Percentiles rank a stretch among this genome's conserved stretches.
Conservation (phyloP, 2,329 filamentous ascomycete genomes). For the Diaporthe sp. region DNA sequence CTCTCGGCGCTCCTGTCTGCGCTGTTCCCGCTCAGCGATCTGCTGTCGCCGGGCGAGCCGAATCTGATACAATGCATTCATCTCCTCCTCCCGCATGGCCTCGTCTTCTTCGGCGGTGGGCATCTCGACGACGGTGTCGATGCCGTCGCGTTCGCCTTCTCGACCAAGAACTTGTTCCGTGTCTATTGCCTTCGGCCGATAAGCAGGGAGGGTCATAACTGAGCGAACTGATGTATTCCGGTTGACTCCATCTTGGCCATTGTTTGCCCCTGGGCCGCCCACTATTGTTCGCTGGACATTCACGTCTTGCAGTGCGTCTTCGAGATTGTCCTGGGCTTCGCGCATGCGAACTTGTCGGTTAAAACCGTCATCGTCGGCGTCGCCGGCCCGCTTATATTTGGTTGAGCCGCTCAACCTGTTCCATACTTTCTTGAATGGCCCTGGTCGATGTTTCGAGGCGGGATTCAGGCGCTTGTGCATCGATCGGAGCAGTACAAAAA, state of each 20-base stretch:
- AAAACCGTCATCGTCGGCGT: slow-evolving; percentile 43
- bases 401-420: slow-evolving; percentile 55
- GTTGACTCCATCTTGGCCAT: slow-evolving; percentile 65
- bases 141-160: slow-evolving; percentile 91
- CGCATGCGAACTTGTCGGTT: slow-evolving; percentile 37
- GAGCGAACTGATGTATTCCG: slow-evolving; percentile 89
- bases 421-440: slow-evolving; percentile 64
- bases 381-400: slow-evolving; percentile 42
- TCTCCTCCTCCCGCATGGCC: slow-evolving; percentile 83
- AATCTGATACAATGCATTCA: slow-evolving; percentile 94
- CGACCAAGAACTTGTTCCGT: slow-evolving; percentile 87
- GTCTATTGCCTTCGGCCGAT: slow-evolving; percentile 78
- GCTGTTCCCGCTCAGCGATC: slow-evolving; percentile 80
- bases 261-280: slow-evolving; percentile 30
- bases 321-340: slow-evolving; percentile 38
- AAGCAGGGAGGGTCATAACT: slow-evolving; percentile 93
- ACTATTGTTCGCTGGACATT: slow-evolving; percentile 26
- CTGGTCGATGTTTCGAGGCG: slow-evolving; percentile 64
- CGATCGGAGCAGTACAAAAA: slow-evolving; percentile 42
- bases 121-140: slow-evolving; percentile 90
- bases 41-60: slow-evolving; percentile 82
- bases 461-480: slow-evolving; percentile 49
- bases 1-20: slow-evolving; percentile 77
- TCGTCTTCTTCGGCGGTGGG: slow-evolving; percentile 87
- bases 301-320: slow-evolving; percentile 39